phyloP scores from a whole-genome alignment of 495 filamentous ascomycete genomes.

The Penicillium alfredii region DNA sequence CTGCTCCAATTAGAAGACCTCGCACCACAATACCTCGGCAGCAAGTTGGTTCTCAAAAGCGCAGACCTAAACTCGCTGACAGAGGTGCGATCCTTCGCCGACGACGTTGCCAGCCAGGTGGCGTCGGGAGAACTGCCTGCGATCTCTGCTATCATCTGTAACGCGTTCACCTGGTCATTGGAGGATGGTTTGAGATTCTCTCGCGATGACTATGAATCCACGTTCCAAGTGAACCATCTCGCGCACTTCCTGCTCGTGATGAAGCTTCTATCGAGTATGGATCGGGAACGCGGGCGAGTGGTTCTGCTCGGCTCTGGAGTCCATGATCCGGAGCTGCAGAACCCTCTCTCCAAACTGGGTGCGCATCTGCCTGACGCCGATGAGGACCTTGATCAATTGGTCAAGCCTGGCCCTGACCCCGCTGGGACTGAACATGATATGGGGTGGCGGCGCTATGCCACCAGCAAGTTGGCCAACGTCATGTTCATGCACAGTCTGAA shows the following conservation, averaged over 20 bases:
- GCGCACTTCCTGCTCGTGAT: conserved; percentile 40
- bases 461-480: conserved; percentile 36
- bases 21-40: neutral
- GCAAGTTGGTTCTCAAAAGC: conserved; percentile 23
- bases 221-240: conserved; percentile 42
- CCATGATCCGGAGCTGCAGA: conserved; percentile 27
- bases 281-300: conserved; percentile 36
- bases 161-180: conserved; percentile 33
- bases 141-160: conserved; percentile 39
- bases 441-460: conserved; percentile 30
- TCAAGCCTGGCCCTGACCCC: conserved; percentile 8
- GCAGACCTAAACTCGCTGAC: conserved; percentile 37
- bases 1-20: conserved; percentile 1
- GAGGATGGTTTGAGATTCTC: conserved; percentile 10
- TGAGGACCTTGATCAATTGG: conserved; percentile 9
- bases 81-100: conserved; percentile 31
- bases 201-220: conserved; percentile 39
- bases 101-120: conserved; percentile 20
- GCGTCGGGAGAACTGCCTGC: conserved; percentile 32
- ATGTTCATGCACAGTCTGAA: conserved; percentile 45
- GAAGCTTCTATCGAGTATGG: conserved; percentile 38
- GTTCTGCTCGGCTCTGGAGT: conserved; percentile 39
- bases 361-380: conserved; percentile 6
- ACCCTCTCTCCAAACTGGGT: conserved; percentile 8
- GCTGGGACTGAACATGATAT: conserved; percentile 5